Percentiles rank a stretch among this genome's conserved stretches.
phyloP scores from a whole-genome alignment of 106 monocot genomes.

The Apostasia shenzhenica region DNA sequence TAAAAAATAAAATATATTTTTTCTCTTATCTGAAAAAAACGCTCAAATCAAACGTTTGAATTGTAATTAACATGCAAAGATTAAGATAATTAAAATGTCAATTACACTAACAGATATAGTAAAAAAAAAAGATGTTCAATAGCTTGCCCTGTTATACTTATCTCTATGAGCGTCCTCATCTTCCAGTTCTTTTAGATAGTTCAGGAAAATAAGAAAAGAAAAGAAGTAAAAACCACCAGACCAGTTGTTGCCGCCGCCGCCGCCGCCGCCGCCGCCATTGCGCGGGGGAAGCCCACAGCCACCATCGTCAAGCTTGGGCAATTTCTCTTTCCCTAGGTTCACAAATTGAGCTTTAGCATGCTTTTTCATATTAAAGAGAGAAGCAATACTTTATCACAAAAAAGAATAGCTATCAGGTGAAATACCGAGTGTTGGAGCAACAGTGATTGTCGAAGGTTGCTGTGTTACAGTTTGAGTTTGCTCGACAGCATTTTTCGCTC shows the following conservation, averaged over 20 bases:
- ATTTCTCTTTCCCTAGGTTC: slow-evolving; percentile 1
- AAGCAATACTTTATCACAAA: not conserved
- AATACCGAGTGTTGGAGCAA: not conserved
- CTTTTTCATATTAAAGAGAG: not conserved
- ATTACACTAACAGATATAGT: too few relatives aligned
- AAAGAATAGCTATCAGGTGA: not conserved
- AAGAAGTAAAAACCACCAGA: slow-evolving; percentile 22
- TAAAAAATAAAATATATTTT: too few relatives aligned
- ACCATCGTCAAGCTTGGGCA: slow-evolving; percentile 18
- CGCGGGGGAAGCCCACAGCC: slow-evolving; percentile 7
- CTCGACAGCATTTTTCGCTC: slow-evolving; percentile 10
- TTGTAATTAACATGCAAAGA: too few relatives aligned
- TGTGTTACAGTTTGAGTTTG: slow-evolving; percentile 9
- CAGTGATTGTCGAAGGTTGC: slow-evolving; percentile 2
- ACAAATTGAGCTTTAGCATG: not conserved
- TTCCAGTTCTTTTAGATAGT: slow-evolving; percentile 11
- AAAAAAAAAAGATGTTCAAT: too few relatives aligned
- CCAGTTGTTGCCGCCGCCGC: not conserved
- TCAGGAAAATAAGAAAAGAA: slow-evolving; percentile 10
- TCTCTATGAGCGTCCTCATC: not conserved
- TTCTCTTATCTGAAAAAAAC: too few relatives aligned
- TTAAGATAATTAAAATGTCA: too few relatives aligned
- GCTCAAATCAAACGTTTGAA: too few relatives aligned
- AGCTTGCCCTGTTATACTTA: too few relatives aligned
- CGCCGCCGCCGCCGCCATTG: slow-evolving; percentile 14